Base-by-base conservation (phyloP, 768 basidiomycete species). In the Trametes gibbosa region DNA sequence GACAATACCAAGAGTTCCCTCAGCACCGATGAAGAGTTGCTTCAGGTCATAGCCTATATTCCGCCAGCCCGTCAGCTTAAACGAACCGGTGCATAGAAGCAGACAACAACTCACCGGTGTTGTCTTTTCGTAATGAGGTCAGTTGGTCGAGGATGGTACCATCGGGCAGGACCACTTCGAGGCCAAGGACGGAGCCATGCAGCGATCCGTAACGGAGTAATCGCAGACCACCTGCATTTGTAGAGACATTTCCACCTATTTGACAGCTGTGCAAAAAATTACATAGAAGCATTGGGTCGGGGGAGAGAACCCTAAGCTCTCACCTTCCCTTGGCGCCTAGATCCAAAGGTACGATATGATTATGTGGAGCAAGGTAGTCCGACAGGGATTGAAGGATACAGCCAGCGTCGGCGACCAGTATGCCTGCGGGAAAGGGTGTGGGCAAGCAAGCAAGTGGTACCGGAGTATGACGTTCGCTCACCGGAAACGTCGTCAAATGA, bases 311-410 rank as follows among this genome's bases (percentile, higher is more conserved):
- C 35, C 17, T 13, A 35, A 13, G 1, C 13, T 69, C 76, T 35
- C 58, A 90, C 92, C 92, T 95, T 72, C 95, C 95, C 76, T 98
- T 98, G 29, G 95, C 95, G 42, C 94, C 95, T 10, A 98, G 78
- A 71, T 98, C 95, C 35, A 97, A 81, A 14, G 97, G 97, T 89
- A 98, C 95, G 71, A 98, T 95, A 72, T 98, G 90, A 62, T 95
- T 83, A 65, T 93, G 80, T 1, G 92, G 89, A 0, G 87, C 85
- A 51, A 98, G 84, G 69, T 92, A 84, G 74, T 94, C 88, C 21
- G 91, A 88, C 27, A 98, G 81, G 12, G 85, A 82, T 68, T 99
- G 90, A 5, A 99, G 83, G 65, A 99, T 85, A 72, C 92, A 95
- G 10, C 97, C 97, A 2, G 95, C 95, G 73, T 99, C 97, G 46